phyloP scores from a whole-genome alignment of 805 yeast species.

The Candida gorgasii region DNA sequence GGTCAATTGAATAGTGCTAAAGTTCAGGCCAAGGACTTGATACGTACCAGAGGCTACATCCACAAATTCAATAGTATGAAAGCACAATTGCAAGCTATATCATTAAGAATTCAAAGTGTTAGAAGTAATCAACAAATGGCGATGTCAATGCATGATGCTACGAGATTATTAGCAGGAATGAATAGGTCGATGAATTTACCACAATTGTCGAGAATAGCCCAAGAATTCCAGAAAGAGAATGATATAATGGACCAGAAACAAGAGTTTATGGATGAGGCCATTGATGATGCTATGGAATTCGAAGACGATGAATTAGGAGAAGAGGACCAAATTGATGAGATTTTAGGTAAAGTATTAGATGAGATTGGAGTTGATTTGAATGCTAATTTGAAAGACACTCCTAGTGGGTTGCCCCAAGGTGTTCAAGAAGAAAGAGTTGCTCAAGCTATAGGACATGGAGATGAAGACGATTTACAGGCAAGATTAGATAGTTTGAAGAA shows the following conservation, averaged over 20 bases:
- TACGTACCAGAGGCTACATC: slow-evolving; percentile 80
- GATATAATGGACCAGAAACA: slow-evolving; percentile 98
- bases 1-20: slow-evolving; percentile 89
- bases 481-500: slow-evolving; percentile 80
- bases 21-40: slow-evolving; percentile 93
- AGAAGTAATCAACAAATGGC: slow-evolving; percentile 96
- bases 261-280: slow-evolving; percentile 98
- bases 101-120: slow-evolving; percentile 87
- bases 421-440: slow-evolving; percentile 45
- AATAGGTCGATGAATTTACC: slow-evolving; percentile 90
- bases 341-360: slow-evolving; percentile 87
- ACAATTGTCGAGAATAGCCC: slow-evolving; percentile 82
- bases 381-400: slow-evolving; percentile 47
- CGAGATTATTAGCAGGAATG: slow-evolving; percentile 80
- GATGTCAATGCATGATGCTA: slow-evolving; percentile 90
- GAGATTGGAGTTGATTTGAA: slow-evolving; percentile 91
- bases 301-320: slow-evolving; percentile 73
- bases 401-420: slow-evolving; percentile 44
- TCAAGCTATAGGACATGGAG: slow-evolving; percentile 50
- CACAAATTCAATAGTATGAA: slow-evolving; percentile 91
- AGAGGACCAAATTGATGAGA: slow-evolving; percentile 88
- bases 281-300: slow-evolving; percentile 94
- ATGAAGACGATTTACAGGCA: slow-evolving; percentile 87
- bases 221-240: slow-evolving; percentile 92
- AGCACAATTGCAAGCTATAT: slow-evolving; percentile 93